These are phyloP conservation scores for Sclerospora graminicola DNA, from an alignment of 352 stramenopile species.

Conservation along the genomic window DNA sequence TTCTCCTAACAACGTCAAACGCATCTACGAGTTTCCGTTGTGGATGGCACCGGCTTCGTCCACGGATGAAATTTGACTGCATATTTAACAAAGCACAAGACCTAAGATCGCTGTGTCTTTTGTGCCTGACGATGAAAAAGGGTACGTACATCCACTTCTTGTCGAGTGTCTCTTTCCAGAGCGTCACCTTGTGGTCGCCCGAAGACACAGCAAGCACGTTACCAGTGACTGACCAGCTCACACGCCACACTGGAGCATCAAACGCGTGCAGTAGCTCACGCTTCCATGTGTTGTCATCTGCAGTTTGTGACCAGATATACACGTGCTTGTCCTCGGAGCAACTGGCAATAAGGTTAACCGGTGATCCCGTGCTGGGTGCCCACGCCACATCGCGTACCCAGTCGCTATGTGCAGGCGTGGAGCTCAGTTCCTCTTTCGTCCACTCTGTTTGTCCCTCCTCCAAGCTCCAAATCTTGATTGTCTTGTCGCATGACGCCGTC, in stretches of 20 bases:
- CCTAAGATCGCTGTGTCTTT: constrained; percentile 1
- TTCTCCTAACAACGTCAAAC: too few relatives aligned
- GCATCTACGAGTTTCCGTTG: constrained; percentile 52
- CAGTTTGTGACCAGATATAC: constrained; percentile 93
- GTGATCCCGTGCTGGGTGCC: constrained; percentile 89
- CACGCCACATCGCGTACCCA: constrained; percentile 97
- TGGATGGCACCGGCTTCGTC: constrained; percentile 76
- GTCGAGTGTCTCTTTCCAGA: constrained; percentile 98
- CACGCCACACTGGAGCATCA: constrained; percentile 94
- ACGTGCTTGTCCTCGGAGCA: constrained; percentile 86
- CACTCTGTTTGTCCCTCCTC: constrained; percentile 62
- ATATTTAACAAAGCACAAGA: constrained; percentile 7
- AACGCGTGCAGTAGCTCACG: constrained; percentile 90
- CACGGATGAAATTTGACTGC: constrained; percentile 84
- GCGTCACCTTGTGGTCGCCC: constrained; percentile 93
- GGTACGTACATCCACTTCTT: constrained; percentile 90
- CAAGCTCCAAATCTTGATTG: constrained; percentile 93
- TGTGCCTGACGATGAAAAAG: background rate
- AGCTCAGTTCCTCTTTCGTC: constrained; percentile 69
- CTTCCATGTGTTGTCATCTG: constrained; percentile 78
- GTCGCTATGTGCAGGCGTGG: constrained; percentile 84
- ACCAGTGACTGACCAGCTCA: constrained; percentile 97
- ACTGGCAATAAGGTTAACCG: constrained; percentile 91
- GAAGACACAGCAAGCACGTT: constrained; percentile 97
- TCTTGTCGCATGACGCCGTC: constrained; percentile 96